Base-by-base conservation (phyloP, 768 basidiomycete species). In the Mycena haematopus region DNA sequence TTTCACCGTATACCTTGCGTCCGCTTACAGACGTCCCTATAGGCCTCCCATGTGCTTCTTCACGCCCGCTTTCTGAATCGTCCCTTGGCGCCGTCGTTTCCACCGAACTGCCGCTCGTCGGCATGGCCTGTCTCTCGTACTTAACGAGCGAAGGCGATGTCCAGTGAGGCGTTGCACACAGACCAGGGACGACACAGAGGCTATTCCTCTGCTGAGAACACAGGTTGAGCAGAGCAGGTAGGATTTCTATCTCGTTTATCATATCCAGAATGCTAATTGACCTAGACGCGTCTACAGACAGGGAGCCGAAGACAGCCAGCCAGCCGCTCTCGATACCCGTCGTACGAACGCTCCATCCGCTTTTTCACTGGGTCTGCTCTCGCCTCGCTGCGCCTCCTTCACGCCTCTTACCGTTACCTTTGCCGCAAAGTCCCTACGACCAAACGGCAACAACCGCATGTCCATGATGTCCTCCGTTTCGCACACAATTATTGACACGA, bases 201-300 rank as follows among this genome's bases (percentile, higher is more conserved):
- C 90, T 38, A 91, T 95, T 51, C 74, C 79, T 3, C 76, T 94
- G 74, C 77, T 95, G 52, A 83, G 93, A 36, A 80, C 85, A n/a
- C 94, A 93, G 73, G 91, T 94, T 3, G 92, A 94, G 69, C 93
- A 94, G 74, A 92, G 91, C 80, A 84, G 92, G 92, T 91, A 21
- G 27, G 40, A 9, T 9, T 24, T 24, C 52, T 10, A 2, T 27
- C 8, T 15, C n/a, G n/a, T 45, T 19, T 33, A 31, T 36, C 29
- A 42, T 64, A 13, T 60, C 58, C 61, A 65, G n/a, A 38, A 15
- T 67, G 52, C 58, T 63, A 21, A 50, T 44, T 47, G 9, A 25
- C 35, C 27, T 70, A 92, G 92, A 68, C 89, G 92, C 85, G 91
- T 19, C 80, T 95, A 10, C 93, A 95, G 72, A 86, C 87, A 10